Conservation (phyloP, 2,329 filamentous ascomycete genomes). For the Tricladium varicosporioides region DNA sequence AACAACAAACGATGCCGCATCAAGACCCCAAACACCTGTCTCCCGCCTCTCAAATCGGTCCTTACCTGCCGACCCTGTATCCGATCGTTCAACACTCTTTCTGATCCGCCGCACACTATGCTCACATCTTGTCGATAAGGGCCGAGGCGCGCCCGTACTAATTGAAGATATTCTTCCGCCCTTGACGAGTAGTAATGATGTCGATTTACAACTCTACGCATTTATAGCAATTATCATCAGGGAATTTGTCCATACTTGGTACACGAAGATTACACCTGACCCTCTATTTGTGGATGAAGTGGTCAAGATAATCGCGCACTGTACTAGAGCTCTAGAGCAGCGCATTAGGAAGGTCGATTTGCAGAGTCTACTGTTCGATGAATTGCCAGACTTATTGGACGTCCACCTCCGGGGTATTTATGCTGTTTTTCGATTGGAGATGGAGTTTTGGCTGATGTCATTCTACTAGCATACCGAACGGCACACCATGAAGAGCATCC, state of each 20-base stretch:
- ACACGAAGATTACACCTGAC: constrained; percentile 87
- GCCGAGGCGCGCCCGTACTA: constrained; percentile 50
- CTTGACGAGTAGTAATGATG: constrained; percentile 88
- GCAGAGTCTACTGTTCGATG: constrained; percentile 79
- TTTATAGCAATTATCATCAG: constrained; percentile 85
- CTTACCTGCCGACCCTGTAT: constrained; percentile 51
- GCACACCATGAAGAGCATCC: constrained; percentile 58
- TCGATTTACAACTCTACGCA: constrained; percentile 91
- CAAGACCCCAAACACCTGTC: constrained; percentile 17
- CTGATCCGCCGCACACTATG: constrained; percentile 84
- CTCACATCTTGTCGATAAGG: constrained; percentile 63
- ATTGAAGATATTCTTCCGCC: constrained; percentile 84
- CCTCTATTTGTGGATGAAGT: constrained; percentile 85
- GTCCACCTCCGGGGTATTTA: constrained; percentile 73
- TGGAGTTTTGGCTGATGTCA: constrained; percentile 9
- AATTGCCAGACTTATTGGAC: constrained; percentile 79
- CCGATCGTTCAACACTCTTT: constrained; percentile 74
- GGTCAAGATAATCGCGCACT: constrained; percentile 87
- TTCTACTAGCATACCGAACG: constrained; percentile 64
- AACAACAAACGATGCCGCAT: constrained; percentile 13
- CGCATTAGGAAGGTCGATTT: constrained; percentile 79
- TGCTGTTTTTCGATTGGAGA: constrained; percentile 7
- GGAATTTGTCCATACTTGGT: constrained; percentile 92
- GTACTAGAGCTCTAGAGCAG: constrained; percentile 83
- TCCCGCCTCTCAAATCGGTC: constrained; percentile 34